Evolutionary conservation across 805 yeast genomes (phyloP).

Genomic region (Gaillardinia entomophila): DNA sequence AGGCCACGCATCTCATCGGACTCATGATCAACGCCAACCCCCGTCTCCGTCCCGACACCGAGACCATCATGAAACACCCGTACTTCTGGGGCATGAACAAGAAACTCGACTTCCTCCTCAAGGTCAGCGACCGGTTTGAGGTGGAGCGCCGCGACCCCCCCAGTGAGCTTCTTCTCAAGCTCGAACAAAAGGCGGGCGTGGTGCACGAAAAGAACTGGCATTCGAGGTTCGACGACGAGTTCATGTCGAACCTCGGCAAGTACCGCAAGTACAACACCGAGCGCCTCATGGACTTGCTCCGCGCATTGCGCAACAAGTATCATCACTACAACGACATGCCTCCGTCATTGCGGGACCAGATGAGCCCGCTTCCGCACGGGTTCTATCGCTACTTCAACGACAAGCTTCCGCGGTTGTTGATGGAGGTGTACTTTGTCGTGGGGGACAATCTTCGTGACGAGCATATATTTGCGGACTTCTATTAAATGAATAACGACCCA

Average conservation of each 20-base stretch:
- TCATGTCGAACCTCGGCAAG: slow-evolving; percentile 80
- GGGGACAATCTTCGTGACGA: slow-evolving; percentile 56
- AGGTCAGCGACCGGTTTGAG: slow-evolving; percentile 89
- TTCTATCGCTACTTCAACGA: slow-evolving; percentile 70
- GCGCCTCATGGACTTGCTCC: slow-evolving; percentile 74
- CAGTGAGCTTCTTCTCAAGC: slow-evolving; percentile 45
- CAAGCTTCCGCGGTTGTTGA: slow-evolving; percentile 72
- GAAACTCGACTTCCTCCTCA: slow-evolving; percentile 76
- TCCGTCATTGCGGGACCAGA: slow-evolving; percentile 48
- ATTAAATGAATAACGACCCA: slow-evolving; percentile 7
- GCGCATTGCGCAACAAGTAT: slow-evolving; percentile 89
- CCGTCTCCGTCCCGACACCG: slow-evolving; percentile 62
- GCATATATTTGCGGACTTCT: slow-evolving; percentile 45
- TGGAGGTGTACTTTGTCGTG: slow-evolving; percentile 67
- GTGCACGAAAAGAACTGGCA: slow-evolving; percentile 75
- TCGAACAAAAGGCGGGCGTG: slow-evolving; percentile 53
- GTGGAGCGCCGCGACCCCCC: slow-evolving; percentile 79
- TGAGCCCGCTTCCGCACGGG: slow-evolving; percentile 82
- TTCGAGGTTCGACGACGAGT: slow-evolving; percentile 57
- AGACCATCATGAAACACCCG: slow-evolving; percentile 71
- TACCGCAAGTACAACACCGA: slow-evolving; percentile 81
- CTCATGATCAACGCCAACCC: slow-evolving; percentile 73
- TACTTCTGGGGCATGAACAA: slow-evolving; percentile 74
- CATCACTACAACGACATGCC: slow-evolving; percentile 95
- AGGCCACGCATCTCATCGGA: slow-evolving; percentile 66